Evolutionary conservation across 2,329 filamentous ascomycete species (phyloP).

Genomic region (Ophiostoma sp.): DNA sequence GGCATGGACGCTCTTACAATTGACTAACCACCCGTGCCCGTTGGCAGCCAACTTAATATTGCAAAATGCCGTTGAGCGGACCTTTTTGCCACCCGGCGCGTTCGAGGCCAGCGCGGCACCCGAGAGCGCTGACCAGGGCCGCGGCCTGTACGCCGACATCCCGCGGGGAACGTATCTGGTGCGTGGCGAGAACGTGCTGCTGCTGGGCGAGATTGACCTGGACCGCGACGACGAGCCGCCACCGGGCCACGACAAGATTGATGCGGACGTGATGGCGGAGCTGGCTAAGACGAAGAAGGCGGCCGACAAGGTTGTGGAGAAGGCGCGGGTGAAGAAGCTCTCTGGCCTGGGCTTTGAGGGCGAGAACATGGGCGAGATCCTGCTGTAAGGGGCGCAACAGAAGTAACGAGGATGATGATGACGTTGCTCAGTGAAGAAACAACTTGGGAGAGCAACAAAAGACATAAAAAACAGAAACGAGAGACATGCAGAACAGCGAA

Average conservation of each 20-base stretch:
- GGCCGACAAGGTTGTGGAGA: slow-evolving; percentile 71
- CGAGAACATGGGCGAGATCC: slow-evolving; percentile 74
- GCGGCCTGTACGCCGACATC: slow-evolving; percentile 76
- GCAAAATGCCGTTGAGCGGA: slow-evolving; percentile 85
- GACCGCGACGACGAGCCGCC: slow-evolving; percentile 92
- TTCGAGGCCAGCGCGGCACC: slow-evolving; percentile 37
- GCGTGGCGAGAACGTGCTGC: slow-evolving; percentile 92
- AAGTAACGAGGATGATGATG: neutral
- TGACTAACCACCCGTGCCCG: neutral
- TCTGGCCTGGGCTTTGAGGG: slow-evolving; percentile 82
- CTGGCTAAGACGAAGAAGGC: slow-evolving; percentile 71
- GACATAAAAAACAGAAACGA: neutral
- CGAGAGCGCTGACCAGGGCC: slow-evolving; percentile 38
- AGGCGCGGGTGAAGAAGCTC: slow-evolving; percentile 68
- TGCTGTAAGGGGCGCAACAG: slow-evolving; percentile 53
- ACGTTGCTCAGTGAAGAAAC: neutral
- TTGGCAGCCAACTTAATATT: slow-evolving; percentile 84
- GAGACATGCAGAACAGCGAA: neutral
- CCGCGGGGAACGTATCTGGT: slow-evolving; percentile 86
- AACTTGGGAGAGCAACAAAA: neutral
- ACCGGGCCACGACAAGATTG: slow-evolving; percentile 58
- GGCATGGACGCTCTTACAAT: neutral
- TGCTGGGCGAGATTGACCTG: slow-evolving; percentile 94
- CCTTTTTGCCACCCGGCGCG: slow-evolving; percentile 64
- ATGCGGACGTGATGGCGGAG: slow-evolving; percentile 57